A percentile compares a stretch with the other conserved stretches of the same genome.
Conservation (phyloP, 1,284 basidiomycete genomes). For the Puccinia polysora region DNA sequence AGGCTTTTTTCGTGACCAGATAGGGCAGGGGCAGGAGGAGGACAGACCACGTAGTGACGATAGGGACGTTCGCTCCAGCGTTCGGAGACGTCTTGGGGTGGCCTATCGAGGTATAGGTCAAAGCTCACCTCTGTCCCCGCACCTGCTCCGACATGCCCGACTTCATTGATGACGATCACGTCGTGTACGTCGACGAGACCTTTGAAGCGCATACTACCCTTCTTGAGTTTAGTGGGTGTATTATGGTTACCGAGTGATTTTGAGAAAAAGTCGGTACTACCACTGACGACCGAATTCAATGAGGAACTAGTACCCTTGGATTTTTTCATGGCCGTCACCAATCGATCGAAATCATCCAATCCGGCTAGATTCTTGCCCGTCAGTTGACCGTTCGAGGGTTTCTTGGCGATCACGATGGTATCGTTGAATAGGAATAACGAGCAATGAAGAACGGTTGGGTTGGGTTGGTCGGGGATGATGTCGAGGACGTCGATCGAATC, state of each 20-base stretch:
- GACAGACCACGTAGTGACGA: constrained; percentile 37
- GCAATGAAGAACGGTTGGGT: constrained; percentile 64
- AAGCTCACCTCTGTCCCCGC: constrained; percentile 29
- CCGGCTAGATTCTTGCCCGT: constrained; percentile 73
- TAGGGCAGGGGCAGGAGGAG: constrained; percentile 29
- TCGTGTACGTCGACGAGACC: constrained; percentile 81
- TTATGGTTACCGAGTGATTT: constrained; percentile 56
- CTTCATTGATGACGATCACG: constrained; percentile 59
- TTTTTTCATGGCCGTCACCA: constrained; percentile 56
- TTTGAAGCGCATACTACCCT: constrained; percentile 75
- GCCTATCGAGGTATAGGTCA: constrained; percentile 47
- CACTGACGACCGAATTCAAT: constrained; percentile 43
- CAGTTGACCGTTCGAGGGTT: constrained; percentile 64
- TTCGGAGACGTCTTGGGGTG: constrained; percentile 42
- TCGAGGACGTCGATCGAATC: constrained; percentile 95
- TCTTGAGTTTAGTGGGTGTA: constrained; percentile 57
- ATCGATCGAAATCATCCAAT: constrained; percentile 73
- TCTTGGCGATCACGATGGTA: constrained; percentile 83
- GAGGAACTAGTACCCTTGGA: constrained; percentile 55
- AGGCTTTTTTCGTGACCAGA: constrained; percentile 62
- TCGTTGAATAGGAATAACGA: constrained; percentile 93
- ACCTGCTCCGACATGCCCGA: not conserved
- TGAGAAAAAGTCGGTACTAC: constrained; percentile 58
- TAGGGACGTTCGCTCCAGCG: constrained; percentile 28
- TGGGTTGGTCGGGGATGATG: constrained; percentile 55